phyloP scores from a whole-genome alignment of 2,329 filamentous ascomycete genomes.

The Clarireedia homoeocarpa region DNA sequence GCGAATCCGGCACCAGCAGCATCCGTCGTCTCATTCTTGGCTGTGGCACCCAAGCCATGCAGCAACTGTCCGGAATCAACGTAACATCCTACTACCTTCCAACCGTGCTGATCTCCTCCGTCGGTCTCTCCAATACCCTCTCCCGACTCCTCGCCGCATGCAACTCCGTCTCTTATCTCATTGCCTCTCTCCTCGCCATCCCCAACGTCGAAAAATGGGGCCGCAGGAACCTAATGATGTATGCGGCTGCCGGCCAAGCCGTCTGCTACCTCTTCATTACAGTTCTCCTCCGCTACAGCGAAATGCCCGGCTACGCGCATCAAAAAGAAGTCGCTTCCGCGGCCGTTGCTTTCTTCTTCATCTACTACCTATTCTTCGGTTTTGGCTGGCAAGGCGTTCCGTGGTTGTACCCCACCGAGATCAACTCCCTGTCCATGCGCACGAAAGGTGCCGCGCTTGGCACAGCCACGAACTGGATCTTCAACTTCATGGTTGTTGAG shows the following conservation, averaged over 20 bases:
- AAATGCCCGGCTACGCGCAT: conserved; percentile 10
- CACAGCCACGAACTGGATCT: conserved; percentile 38
- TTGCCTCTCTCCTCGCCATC: conserved; percentile 26
- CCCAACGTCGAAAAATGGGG: conserved; percentile 48
- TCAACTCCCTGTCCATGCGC: conserved; percentile 43
- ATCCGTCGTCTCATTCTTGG: conserved; percentile 64
- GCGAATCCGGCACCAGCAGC: conserved; percentile 27
- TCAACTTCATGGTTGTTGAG: conserved; percentile 38
- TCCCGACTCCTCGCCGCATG: conserved; percentile 48
- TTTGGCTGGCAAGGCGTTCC: conserved; percentile 38
- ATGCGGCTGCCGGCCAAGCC: conserved; percentile 58
- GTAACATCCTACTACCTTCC: conserved; percentile 40
- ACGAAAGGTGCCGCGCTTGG: conserved; percentile 50
- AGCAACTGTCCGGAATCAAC: conserved; percentile 41
- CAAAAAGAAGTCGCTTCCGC: conserved; percentile 14
- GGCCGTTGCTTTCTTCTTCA: conserved; percentile 33
- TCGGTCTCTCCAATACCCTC: conserved; percentile 37
- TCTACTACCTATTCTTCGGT: conserved; percentile 47
- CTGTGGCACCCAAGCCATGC: conserved; percentile 52
- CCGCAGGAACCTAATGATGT: conserved; percentile 65
- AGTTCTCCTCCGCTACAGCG: conserved; percentile 35
- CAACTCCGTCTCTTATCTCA: conserved; percentile 25
- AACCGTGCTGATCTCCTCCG: conserved; percentile 42
- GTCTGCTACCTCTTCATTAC: conserved; percentile 46
- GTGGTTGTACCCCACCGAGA: conserved; percentile 48